Base-by-base conservation (phyloP, 805 yeast species). In the Helenozyma baotianmanensis region DNA sequence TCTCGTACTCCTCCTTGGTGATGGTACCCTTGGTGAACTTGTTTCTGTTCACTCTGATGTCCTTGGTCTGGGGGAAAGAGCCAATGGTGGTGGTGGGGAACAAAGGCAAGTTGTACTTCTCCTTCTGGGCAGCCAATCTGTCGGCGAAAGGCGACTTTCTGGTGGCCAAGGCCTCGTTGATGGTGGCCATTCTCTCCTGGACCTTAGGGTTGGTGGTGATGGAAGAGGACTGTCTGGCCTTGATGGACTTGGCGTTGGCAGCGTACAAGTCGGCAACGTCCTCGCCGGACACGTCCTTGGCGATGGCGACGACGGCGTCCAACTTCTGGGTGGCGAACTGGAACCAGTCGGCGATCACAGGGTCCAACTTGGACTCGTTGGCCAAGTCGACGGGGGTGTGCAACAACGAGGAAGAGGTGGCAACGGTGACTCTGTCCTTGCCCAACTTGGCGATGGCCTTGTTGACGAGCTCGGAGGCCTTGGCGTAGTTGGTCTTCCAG, bases 41-140 rank as follows among this genome's bases (percentile, higher is more conserved):
- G 82, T 90, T 88, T 80, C 99, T 90, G 84, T 84, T 83, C 68
- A 89, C 71, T 78, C 98, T 86, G 73, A 92, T 92, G 68, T 92
- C 98, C 78, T 88, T 87, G 68, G 99, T 92, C 79, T 92, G 99
- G 57, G 99, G 99, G 97, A 92, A 92, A 48, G 99, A 92, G 70
- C 99, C 99, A 68, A 92, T 92, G 58, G 98, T 92, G 66, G 99
- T 92, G 64, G 99, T 92, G 72, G 99, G 99, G 96, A 92, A 92
- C 61, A 85, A 73, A 54, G 99, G 98, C 67, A 92, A 76, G 77
- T 92, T 84, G 76, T 84, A 85, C 62, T 79, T 73, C 54, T 68
- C 71, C 74, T 85, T 76, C 76, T 92, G 98, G 54, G 80, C 89
- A 53, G 72, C 82, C 60, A 86, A 78, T 76, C 99, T 86, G 50